Conservation (phyloP, 2,329 filamentous ascomycete genomes). For the Furcasterigmium furcatum region DNA sequence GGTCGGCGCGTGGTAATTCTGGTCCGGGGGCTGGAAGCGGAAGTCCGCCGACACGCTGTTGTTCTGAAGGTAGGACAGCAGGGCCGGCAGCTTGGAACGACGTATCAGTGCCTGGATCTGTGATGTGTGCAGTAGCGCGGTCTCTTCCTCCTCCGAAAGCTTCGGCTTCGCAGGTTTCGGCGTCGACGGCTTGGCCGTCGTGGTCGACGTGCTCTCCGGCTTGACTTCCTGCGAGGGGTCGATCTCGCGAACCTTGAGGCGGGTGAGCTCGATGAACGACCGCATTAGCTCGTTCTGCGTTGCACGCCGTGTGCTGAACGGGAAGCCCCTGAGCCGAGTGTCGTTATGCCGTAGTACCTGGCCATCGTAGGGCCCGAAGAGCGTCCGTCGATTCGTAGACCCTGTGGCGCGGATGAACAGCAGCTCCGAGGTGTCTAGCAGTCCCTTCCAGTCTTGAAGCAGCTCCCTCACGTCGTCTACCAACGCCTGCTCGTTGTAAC, state of each 20-base stretch:
- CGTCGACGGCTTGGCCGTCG: slow-evolving; percentile 38
- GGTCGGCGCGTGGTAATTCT: slow-evolving; percentile 77
- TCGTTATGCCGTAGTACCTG: slow-evolving; percentile 81
- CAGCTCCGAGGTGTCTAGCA: slow-evolving; percentile 81
- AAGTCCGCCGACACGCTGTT: slow-evolving; percentile 73
- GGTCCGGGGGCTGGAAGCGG: slow-evolving; percentile 67
- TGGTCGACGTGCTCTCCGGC: slow-evolving; percentile 28
- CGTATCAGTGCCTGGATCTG: slow-evolving; percentile 87
- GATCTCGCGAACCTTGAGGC: slow-evolving; percentile 80
- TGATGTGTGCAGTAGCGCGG: slow-evolving; percentile 75
- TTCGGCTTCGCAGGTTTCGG: slow-evolving; percentile 56
- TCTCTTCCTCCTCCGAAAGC: slow-evolving; percentile 79
- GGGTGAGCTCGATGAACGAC: slow-evolving; percentile 88
- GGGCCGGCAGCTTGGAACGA: slow-evolving; percentile 82
- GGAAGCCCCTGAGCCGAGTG: slow-evolving; percentile 77
- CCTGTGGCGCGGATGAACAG: slow-evolving; percentile 90
- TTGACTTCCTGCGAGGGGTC: slow-evolving; percentile 59
- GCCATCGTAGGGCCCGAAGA: slow-evolving; percentile 89
- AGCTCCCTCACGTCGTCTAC: slow-evolving; percentile 83
- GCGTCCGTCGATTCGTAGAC: slow-evolving; percentile 76
- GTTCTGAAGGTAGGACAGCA: slow-evolving; percentile 78
- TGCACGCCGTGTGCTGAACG: slow-evolving; percentile 86
- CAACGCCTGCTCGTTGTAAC: slow-evolving; percentile 91
- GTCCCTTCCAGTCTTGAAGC: slow-evolving; percentile 76
- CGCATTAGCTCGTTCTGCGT: slow-evolving; percentile 95